Base-by-base conservation (phyloP, 768 basidiomycete genomes). In the Tephrocybe sp. region DNA sequence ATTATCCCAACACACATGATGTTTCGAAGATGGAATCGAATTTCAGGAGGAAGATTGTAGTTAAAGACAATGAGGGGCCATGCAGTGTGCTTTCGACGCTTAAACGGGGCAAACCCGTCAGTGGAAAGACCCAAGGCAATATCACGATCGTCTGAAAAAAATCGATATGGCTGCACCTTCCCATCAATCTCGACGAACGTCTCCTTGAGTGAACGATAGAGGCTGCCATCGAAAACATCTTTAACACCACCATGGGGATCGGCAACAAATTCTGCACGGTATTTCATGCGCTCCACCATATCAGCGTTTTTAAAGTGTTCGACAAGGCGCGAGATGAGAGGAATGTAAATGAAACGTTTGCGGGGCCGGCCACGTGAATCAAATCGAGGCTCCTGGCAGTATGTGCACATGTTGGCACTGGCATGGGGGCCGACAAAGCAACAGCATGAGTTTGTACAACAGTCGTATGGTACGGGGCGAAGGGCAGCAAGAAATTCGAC, bases 381-480 rank as follows among this genome's bases (percentile, higher is more conserved):
- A 43, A 38, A 65, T 2, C 67, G 60, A n/a, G 30, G 5, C 38
- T 61, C 57, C 0, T 62, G 31, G 58, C 74, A 77, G 56, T 61
- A 58, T 0, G 66, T 68, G 45, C 76, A 79, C 7, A 21, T n/a
- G 1, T 55, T 45, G 8, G 61, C 44, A 2, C 63, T 56, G 1
- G 42, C 54, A 37, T 67, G 58, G 0, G 59, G 55, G 0, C 73
- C 73, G 8, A 63, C 56, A 53, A 60, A 78, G 49, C 64, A 67
- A 42, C 59, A 60, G 53, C 77, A 78, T 0, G 69, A 71, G 40
- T 72, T 69, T 13, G 58, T 39, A 56, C 76, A 79, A 54, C 74
- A 76, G 54, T 76, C 58, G 55, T 61, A 71, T 4, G 31, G 33
- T 1, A 57, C 47, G 2, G 70, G 65, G n/a, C 62, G 49, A 29